Evolutionary conservation across 768 basidiomycete genomes (phyloP).

Genomic region (Baorangia bicolor): DNA sequence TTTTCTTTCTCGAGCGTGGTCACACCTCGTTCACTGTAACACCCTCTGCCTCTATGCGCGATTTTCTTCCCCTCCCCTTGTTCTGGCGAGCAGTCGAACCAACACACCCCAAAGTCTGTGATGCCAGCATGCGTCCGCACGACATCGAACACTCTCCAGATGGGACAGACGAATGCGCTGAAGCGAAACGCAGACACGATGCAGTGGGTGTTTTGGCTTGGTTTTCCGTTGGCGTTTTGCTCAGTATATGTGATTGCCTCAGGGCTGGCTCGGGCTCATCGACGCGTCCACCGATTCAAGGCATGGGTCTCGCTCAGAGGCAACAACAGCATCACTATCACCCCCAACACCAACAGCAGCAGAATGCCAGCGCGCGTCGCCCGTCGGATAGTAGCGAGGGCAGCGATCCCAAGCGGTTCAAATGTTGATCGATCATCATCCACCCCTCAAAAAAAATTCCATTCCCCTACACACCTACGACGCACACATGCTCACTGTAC

Average conservation of each 20-base stretch:
- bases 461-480: neutral
- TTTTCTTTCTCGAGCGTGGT: neutral
- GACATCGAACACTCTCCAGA: neutral
- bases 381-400: conserved; percentile 28
- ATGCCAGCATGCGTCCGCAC: conserved; percentile 8
- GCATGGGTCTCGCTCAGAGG: conserved; percentile 42
- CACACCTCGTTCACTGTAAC: neutral
- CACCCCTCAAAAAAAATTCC: no score
- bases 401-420: conserved; percentile 41
- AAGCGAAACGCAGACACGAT: conserved; percentile 37
- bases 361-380: conserved; percentile 11
- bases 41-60: conserved; percentile 7
- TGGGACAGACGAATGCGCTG: conserved; percentile 13
- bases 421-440: conserved; percentile 27
- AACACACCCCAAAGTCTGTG: conserved; percentile 2
- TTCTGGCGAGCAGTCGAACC: conserved; percentile 1
- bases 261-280: conserved; percentile 21
- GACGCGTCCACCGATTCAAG: conserved; percentile 27
- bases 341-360: conserved; percentile 25
- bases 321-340: conserved; percentile 20
- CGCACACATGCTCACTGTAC: neutral
- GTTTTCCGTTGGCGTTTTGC: neutral
- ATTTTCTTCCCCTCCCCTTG: neutral
- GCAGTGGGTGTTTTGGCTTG: conserved; percentile 23
- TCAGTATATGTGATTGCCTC: neutral